These are phyloP conservation scores for Xylariomycetidae sp. DNA, from an alignment of 2,329 filamentous ascomycete species.

Conservation along the genomic window DNA sequence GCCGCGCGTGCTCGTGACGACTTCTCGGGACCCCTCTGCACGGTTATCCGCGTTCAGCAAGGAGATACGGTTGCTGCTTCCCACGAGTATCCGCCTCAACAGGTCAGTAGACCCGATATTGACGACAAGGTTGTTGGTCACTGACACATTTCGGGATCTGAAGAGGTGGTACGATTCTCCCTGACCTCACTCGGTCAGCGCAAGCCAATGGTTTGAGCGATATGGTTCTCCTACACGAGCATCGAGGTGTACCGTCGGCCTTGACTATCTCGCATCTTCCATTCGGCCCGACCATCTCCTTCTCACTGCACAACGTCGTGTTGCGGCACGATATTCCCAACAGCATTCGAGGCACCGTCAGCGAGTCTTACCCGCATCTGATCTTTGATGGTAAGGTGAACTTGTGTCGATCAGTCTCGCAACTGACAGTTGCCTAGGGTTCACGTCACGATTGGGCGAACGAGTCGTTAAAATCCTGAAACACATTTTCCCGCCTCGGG, in stretches of 20 bases:
- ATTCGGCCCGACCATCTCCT: conserved; percentile 75
- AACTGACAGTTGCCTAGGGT: conserved; percentile 38
- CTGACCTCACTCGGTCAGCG: conserved; percentile 77
- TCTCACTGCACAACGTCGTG: conserved; percentile 84
- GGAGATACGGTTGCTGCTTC: conserved; percentile 74
- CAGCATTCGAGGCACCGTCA: conserved; percentile 67
- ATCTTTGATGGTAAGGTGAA: conserved; percentile 68
- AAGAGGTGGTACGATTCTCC: conserved; percentile 87
- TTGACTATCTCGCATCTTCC: conserved; percentile 74
- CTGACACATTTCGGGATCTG: conserved; percentile 42
- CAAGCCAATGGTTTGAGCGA: conserved; percentile 77
- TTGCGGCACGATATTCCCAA: conserved; percentile 90
- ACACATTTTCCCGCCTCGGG: conserved; percentile 87
- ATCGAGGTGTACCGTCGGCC: conserved; percentile 79
- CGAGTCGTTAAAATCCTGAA: conserved; percentile 87
- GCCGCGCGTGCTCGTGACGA: conserved; percentile 83
- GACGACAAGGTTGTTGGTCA: background rate
- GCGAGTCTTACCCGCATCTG: conserved; percentile 87
- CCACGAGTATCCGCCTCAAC: conserved; percentile 64
- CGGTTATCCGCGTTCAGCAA: conserved; percentile 87
- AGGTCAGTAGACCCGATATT: no score
- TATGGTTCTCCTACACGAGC: conserved; percentile 68
- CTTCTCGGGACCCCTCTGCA: conserved; percentile 79
- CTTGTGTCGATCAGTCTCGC: background rate
- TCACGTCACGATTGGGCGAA: conserved; percentile 72